Conservation (phyloP, 1,284 basidiomycete species). For the Bjerkandera adusta region DNA sequence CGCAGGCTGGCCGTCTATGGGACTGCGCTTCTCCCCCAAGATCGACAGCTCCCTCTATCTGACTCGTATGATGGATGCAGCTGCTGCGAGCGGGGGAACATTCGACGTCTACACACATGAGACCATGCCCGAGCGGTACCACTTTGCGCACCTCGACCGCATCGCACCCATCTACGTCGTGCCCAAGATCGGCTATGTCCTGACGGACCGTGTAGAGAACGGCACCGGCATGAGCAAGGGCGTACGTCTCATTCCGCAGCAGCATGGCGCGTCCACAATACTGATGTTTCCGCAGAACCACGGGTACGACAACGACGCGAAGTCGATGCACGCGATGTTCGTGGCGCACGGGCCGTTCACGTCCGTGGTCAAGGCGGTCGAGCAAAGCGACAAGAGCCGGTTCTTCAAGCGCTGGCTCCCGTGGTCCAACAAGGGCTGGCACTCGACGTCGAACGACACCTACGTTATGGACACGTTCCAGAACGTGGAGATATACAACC, state of each 20-base stretch:
- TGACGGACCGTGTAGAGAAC: slow-evolving; percentile 62
- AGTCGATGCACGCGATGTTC: slow-evolving; percentile 87
- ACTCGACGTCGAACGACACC: slow-evolving; percentile 58
- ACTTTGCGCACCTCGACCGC: slow-evolving; percentile 68
- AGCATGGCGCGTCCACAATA: background rate
- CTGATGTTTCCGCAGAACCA: slow-evolving; percentile 53
- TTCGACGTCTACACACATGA: slow-evolving; percentile 80
- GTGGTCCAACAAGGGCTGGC: slow-evolving; percentile 56
- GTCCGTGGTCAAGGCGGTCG: slow-evolving; percentile 56
- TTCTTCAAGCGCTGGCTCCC: slow-evolving; percentile 28
- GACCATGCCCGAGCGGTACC: slow-evolving; percentile 80
- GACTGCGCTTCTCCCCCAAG: slow-evolving; percentile 67
- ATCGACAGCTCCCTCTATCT: slow-evolving; percentile 59
- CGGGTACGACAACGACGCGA: slow-evolving; percentile 77
- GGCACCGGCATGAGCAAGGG: slow-evolving; percentile 70
- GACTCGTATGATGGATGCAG: slow-evolving; percentile 48
- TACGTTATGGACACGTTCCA: slow-evolving; percentile 78
- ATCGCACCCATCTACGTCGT: slow-evolving; percentile 89
- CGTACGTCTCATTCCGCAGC: slow-evolving; percentile 45
- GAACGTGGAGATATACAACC: slow-evolving; percentile 84
- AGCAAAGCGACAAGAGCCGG: slow-evolving; percentile 31
- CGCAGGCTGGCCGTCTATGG: slow-evolving; percentile 81
- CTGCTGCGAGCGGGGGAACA: slow-evolving; percentile 51
- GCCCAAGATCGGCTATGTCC: slow-evolving; percentile 74
- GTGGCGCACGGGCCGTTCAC: slow-evolving; percentile 88